Base-by-base conservation (phyloP, 106 monocot species). In the Acorus calamus region DNA sequence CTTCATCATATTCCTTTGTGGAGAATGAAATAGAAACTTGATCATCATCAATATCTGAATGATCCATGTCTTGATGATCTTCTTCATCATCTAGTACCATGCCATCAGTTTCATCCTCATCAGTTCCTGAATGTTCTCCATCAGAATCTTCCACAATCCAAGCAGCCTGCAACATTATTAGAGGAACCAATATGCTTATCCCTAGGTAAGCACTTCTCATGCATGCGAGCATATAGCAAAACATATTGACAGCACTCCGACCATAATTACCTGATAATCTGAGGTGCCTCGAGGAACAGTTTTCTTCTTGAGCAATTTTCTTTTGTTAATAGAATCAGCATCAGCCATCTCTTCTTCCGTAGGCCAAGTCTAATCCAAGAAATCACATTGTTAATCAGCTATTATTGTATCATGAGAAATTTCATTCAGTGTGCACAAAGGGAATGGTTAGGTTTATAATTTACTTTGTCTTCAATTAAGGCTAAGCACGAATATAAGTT, bases 261-360 rank as follows among this genome's bases (percentile, higher is more conserved):
- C 28, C 28, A 28, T 28, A 28, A 28, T 28, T 28, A 96, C 90
- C 90, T 96, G 94, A 68, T 96, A 96, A 28, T 91, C 80, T 76
- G 94, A 96, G 65, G 90, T 96, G 49, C 94, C 90, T 52, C 53
- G 75, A 50, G 94, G 94, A 71, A 96, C 69, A 61, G 50, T 12
- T 61, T 61, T 78, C 55, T 81, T 96, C 65, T 61, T 91, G 60
- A 64, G 71, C 47, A 75, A 51, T 68, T 87, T 89, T 11, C 56
- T 67, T 74, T 80, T 81, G 57, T 71, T 80, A 46, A 55, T 65
- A 47, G 67, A 61, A 58, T 87, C 84, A 63, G 84, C 87, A 76
- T 96, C 90, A 49, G 73, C 84, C 75, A 91, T 84, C 53, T 96
- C 94, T 71, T 77, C 82, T 67, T 96, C 90, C 1, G 94, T 91